A percentile compares a stretch with the other conserved stretches of the same genome.
Evolutionary conservation across 768 basidiomycete species (phyloP).

Genomic region (Panus rudis): DNA sequence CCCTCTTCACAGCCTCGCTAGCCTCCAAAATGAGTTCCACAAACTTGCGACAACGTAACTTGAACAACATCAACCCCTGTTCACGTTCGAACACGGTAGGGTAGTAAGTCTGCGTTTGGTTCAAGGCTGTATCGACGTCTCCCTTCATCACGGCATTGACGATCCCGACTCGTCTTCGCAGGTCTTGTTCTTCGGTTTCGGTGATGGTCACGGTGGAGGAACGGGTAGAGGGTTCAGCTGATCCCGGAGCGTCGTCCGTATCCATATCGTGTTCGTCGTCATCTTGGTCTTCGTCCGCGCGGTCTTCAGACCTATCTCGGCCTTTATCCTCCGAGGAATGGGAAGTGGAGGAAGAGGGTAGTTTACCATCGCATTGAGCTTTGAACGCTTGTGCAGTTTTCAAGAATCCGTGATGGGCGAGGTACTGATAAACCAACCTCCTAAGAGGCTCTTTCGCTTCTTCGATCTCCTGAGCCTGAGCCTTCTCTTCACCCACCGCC

Average conservation of each 20-base stretch:
- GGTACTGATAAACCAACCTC: conserved; percentile 70
- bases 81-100: conserved; percentile 62
- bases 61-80: conserved; percentile 68
- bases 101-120: conserved; percentile 47
- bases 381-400: conserved; percentile 64
- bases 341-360: too few species aligned
- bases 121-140: conserved; percentile 63
- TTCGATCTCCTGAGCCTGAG: conserved; percentile 24
- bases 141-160: conserved; percentile 63
- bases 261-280: conserved; percentile 9
- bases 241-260: not conserved
- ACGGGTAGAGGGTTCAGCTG: too few species aligned
- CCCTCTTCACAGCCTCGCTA: conserved; percentile 58
- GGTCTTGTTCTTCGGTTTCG: conserved; percentile 37
- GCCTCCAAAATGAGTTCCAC: conserved; percentile 75
- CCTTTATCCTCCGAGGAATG: too few species aligned
- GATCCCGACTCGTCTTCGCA: conserved; percentile 63
- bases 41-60: conserved; percentile 78
- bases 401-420: conserved; percentile 80
- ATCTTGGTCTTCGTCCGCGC: conserved; percentile 10
- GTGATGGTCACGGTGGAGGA: conserved; percentile 18
- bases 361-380: conserved; percentile 35
- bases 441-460: conserved; percentile 57
- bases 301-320: conserved; percentile 1
- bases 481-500: too few species aligned